Evolutionary conservation across 1,139 yeast genomes (phyloP).

Genomic region (Magnusiomyces tetraspermus): DNA sequence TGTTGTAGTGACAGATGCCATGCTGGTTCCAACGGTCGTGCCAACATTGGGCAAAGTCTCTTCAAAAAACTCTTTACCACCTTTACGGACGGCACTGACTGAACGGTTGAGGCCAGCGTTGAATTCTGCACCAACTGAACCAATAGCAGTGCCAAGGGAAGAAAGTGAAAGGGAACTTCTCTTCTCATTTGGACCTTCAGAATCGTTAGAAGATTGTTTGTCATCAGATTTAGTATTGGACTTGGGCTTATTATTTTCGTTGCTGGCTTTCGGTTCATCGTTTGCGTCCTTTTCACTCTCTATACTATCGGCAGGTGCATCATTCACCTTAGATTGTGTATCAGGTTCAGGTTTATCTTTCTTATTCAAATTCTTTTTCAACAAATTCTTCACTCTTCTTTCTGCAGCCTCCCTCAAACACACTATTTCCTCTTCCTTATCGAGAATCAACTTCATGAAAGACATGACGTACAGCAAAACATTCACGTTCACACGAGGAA

Average conservation of each 20-base stretch:
- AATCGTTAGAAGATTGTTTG: background rate
- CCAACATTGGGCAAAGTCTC: background rate
- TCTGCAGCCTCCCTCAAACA: conserved; percentile 7
- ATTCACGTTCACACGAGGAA: conserved; percentile 36
- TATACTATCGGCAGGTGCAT: no score
- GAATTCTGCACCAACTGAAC: background rate
- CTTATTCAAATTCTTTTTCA: background rate
- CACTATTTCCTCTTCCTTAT: conserved; percentile 20
- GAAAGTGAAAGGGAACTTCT: background rate
- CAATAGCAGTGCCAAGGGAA: background rate
- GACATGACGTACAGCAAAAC: conserved; percentile 35
- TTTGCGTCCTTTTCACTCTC: no score
- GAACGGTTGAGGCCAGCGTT: background rate
- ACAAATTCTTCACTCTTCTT: background rate
- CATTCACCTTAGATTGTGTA: background rate
- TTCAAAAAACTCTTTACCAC: background rate
- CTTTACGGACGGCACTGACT: background rate
- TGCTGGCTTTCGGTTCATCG: no score
- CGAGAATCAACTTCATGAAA: conserved; percentile 31
- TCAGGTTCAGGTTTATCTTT: background rate
- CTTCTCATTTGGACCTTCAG: background rate
- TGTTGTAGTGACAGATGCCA: background rate
- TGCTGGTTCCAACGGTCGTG: background rate
- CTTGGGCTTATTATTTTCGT: no score
- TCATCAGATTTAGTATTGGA: background rate